Conservation (phyloP, 305 asterid species). For the Solanum chacoense region DNA sequence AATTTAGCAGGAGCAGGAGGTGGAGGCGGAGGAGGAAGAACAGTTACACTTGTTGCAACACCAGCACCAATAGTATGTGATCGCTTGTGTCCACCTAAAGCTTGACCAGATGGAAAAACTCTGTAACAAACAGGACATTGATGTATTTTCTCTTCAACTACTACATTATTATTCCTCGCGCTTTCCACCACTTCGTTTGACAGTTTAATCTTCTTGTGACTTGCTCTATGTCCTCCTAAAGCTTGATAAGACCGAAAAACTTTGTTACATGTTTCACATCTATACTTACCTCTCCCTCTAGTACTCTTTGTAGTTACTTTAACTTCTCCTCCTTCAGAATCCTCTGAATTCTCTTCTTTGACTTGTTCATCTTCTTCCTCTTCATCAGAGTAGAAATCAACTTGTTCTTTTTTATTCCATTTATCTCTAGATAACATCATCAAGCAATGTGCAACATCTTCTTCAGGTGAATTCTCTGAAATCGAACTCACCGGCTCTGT, state of each 20-base stretch:
- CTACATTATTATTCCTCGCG: not conserved
- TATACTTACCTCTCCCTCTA: constrained; percentile 44
- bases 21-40: not conserved
- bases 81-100: constrained; percentile 90
- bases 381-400: not conserved
- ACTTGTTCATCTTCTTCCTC: constrained; percentile 3
- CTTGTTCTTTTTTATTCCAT: constrained; percentile 26
- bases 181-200: not conserved
- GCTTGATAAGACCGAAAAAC: constrained; percentile 78
- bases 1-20: not conserved
- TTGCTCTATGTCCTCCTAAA: constrained; percentile 87
- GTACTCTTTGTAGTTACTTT: constrained; percentile 10
- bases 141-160: constrained; percentile 36
- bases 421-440: constrained; percentile 81
- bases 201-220: constrained; percentile 59
- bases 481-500: constrained; percentile 54
- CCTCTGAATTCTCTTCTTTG: constrained; percentile 6
- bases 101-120: constrained; percentile 81
- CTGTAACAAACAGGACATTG: constrained; percentile 70
- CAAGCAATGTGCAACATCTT: constrained; percentile 66
- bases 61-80: constrained; percentile 45
- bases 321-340: constrained; percentile 5
- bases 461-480: constrained; percentile 61
- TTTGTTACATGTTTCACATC: constrained; percentile 69
- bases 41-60: not conserved